Evolutionary conservation across 345 rosid species (phyloP), one percentile per base, ranked within the genome.

Genomic region (Eucalyptus pauciflora): DNA sequence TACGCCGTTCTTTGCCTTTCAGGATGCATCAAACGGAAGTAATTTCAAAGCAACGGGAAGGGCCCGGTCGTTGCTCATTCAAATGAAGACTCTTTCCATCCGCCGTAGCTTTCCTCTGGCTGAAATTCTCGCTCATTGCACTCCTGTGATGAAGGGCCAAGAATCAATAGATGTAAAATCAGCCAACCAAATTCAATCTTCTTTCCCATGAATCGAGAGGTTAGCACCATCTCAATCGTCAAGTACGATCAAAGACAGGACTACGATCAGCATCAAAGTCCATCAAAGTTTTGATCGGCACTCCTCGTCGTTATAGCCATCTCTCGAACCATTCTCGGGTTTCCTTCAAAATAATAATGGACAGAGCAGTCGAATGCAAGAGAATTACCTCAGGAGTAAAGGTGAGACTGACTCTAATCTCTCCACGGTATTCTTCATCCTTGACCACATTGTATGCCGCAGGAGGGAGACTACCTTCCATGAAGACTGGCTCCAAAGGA

Each of bases 361-460:
- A 50, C 37, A 18, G 56, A 50, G 58, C 22, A 20, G 56, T 27
- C 22, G 7, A 50, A 13, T 20, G 83, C 45, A 79, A 79, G 31
- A 25, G 41, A 37, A n/a, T 79, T 93, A 95, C 98, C 98, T 95
- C 94, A 2, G 95, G 96, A 45, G 92, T 95, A 92, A 95, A 97
- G 69, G 92, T 91, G 80, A 97, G 94, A 86, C 94, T 93, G 49
- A 96, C 86, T 92, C 93, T 93, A 83, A 97, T 94, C 94, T 96
- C 96, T 85, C 98, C 98, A 31, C 92, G 50, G 87, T 83, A 96
- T 86, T 93, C 95, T 90, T 89, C 89, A 45, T 97, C 94, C 92
- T 94, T 97, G 20, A 96, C 97, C 64, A 97, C 97, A 86, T 92
- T 95, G 96, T 96, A 95, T 9, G 96, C 89, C 12, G 93, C 87